A percentile compares a stretch with the other conserved stretches of the same genome.
Evolutionary conservation across 805 yeast genomes (phyloP).

Genomic region (Monosporozyma aquatica): DNA sequence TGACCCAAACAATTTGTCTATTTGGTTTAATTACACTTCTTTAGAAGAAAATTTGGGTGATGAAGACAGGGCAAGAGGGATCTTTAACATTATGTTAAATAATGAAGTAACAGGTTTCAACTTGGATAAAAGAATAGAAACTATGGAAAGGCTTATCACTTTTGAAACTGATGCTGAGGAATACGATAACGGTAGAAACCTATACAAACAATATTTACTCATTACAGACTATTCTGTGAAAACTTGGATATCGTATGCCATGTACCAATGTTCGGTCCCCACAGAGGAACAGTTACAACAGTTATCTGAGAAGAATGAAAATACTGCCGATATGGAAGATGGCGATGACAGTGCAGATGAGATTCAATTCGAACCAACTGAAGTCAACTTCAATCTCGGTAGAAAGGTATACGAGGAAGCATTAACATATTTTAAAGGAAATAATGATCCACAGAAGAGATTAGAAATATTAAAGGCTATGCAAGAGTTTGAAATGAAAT

Average conservation of each 20-base stretch:
- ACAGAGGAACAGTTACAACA: constrained; percentile 31
- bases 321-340: too few relatives aligned
- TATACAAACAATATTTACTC: constrained; percentile 37
- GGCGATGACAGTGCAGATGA: constrained; percentile 31
- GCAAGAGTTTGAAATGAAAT: constrained; percentile 50
- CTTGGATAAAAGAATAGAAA: constrained; percentile 10
- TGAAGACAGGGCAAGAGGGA: constrained; percentile 51
- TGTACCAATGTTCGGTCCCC: constrained; percentile 62
- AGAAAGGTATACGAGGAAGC: constrained; percentile 53
- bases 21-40: constrained; percentile 58
- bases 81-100: constrained; percentile 44
- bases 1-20: constrained; percentile 15
- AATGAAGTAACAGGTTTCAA: constrained; percentile 20
- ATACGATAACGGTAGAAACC: constrained; percentile 44
- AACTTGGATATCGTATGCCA: constrained; percentile 58
- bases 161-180: constrained; percentile 53
- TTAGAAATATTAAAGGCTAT: constrained; percentile 50
- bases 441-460: constrained; percentile 36
- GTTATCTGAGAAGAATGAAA: constrained; percentile 12
- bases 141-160: constrained; percentile 40
- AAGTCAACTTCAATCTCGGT: constrained; percentile 41
- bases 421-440: constrained; percentile 34
- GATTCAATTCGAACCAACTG: constrained; percentile 41
- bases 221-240: constrained; percentile 29
- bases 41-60: constrained; percentile 67